These are phyloP conservation scores for Sphaerulina vaccinii DNA, from an alignment of 2,329 filamentous ascomycete species.

Conservation along the genomic window DNA sequence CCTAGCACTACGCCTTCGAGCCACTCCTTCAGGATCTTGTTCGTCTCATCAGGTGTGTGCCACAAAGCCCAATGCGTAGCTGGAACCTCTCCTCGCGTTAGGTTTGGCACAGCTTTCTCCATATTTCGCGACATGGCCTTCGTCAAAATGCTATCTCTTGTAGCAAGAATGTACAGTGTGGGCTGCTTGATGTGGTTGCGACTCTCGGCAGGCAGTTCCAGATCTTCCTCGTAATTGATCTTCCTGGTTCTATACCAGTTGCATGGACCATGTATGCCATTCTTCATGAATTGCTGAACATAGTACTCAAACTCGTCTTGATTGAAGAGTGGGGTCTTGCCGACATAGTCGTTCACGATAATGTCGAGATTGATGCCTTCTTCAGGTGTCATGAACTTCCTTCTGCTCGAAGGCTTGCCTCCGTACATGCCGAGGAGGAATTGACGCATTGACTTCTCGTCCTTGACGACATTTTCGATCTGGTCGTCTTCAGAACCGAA, in stretches of 20 bases:
- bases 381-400: constrained; percentile 58
- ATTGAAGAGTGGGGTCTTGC: constrained; percentile 58
- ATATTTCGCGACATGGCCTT: constrained; percentile 70
- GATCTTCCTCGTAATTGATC: constrained; percentile 76
- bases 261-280: constrained; percentile 73
- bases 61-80: constrained; percentile 80
- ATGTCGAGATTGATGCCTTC: constrained; percentile 65
- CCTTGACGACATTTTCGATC: constrained; percentile 56
- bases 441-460: constrained; percentile 59
- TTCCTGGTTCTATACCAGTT: constrained; percentile 68
- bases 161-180: constrained; percentile 72
- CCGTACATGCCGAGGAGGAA: constrained; percentile 74
- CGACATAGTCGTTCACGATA: constrained; percentile 43
- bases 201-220: constrained; percentile 29
- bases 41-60: constrained; percentile 69
- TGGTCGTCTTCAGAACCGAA: constrained; percentile 49
- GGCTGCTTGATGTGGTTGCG: constrained; percentile 44
- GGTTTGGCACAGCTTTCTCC: constrained; percentile 63
- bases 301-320: constrained; percentile 77
- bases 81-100: constrained; percentile 66
- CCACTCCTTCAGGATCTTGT: constrained; percentile 67
- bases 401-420: constrained; percentile 57
- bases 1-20: constrained; percentile 56
- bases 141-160: constrained; percentile 69
- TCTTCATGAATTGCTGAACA: constrained; percentile 65